Percentiles rank a stretch among this genome's conserved stretches.
Evolutionary conservation across 306 rosid genomes (phyloP).

Genomic region (cucumber (Cucumis sativus)): Cucumber_9930_V3 NC_026660.2:19674501-19675000

Average conservation of each 20-base stretch:
- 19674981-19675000: slow-evolving; percentile 70
- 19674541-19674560: neutral
- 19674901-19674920: neutral
- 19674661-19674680: neutral
- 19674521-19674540: neutral
- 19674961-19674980: slow-evolving; percentile 61
- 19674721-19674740: neutral
- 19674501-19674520: neutral
- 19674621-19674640: neutral
- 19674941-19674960: slow-evolving; percentile 84
- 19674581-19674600: neutral
- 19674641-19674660: neutral
- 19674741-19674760: neutral
- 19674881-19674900: neutral
- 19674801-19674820: neutral
- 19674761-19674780: no score
- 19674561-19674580: neutral
- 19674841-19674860: neutral
- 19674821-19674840: neutral
- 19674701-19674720: neutral
- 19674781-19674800: no score
- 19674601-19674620: neutral
- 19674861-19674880: neutral
- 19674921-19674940: slow-evolving; percentile 26
- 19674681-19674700: neutral